Percentiles rank a stretch among this genome's conserved stretches.
phyloP scores from a whole-genome alignment of 306 rosid species.

The Dryas octopetala region DNA sequence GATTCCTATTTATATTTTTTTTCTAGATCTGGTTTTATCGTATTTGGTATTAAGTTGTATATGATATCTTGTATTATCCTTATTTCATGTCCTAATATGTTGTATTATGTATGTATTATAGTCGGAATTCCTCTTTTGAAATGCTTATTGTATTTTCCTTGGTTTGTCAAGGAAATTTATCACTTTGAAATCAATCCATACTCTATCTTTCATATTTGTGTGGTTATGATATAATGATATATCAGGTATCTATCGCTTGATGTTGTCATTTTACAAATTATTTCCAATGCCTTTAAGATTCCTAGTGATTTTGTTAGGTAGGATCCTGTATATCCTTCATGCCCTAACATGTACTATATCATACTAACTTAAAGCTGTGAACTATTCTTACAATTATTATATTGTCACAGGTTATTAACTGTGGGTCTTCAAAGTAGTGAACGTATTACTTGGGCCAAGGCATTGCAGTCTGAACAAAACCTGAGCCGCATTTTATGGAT shows the following conservation, averaged over 20 bases:
- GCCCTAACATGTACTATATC: neutral
- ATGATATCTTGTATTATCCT: neutral
- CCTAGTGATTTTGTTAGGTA: constrained; percentile 16
- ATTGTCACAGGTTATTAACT: constrained; percentile 55
- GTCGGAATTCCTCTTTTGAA: neutral
- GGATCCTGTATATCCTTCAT: neutral
- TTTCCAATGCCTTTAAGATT: constrained; percentile 1
- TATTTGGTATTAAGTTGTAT: neutral
- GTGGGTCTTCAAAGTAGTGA: constrained; percentile 68
- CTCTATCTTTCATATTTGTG: neutral
- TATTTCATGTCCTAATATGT: neutral
- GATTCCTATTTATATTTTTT: neutral
- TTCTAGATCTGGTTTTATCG: neutral
- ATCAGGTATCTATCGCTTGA: neutral
- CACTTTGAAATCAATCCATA: neutral
- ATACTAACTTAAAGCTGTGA: constrained; percentile 13
- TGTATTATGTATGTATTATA: neutral
- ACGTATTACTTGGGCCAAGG: constrained; percentile 59
- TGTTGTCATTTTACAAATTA: neutral
- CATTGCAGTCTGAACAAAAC: constrained; percentile 60
- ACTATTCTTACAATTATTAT: constrained; percentile 20
- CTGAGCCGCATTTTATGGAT: constrained; percentile 74
- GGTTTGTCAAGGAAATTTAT: neutral
- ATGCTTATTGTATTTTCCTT: neutral
- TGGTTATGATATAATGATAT: neutral